Conservation (phyloP, 345 rosid species). For the Ceriops tagal region DNA sequence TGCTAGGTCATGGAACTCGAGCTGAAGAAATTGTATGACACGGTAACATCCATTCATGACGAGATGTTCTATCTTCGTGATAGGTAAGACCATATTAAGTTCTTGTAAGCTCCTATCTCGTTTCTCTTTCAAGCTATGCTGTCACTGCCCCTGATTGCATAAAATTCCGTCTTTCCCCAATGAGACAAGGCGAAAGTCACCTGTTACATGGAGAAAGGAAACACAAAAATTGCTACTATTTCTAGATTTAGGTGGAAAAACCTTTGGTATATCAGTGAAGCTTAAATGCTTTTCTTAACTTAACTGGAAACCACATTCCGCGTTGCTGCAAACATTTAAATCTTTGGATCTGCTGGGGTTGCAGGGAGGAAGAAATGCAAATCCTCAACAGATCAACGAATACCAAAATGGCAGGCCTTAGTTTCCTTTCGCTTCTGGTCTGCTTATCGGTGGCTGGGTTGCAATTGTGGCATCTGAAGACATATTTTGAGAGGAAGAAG, state of each 20-base stretch:
- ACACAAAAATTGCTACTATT: too few relatives aligned
- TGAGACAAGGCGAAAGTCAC: too few relatives aligned
- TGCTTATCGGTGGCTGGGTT: slow-evolving; percentile 72
- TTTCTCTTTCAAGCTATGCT: too few relatives aligned
- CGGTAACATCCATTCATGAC: slow-evolving; percentile 55
- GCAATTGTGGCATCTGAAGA: slow-evolving; percentile 82
- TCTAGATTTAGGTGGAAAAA: too few relatives aligned
- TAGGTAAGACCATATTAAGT: slow-evolving; percentile 43
- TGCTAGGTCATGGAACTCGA: slow-evolving; percentile 62
- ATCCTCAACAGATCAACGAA: slow-evolving; percentile 59
- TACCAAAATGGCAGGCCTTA: slow-evolving; percentile 55
- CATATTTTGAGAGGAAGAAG: slow-evolving; percentile 85
- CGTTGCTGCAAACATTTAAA: not conserved
- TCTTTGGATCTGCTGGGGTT: not conserved
- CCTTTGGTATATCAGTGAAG: too few relatives aligned
- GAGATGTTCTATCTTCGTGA: slow-evolving; percentile 82
- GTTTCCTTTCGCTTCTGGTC: slow-evolving; percentile 56
- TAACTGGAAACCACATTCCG: not conserved
- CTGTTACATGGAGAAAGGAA: too few relatives aligned
- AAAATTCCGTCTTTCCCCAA: too few relatives aligned
- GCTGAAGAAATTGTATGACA: slow-evolving; percentile 61
- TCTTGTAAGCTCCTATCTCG: too few relatives aligned
- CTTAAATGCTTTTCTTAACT: not conserved
- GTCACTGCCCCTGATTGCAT: too few relatives aligned
- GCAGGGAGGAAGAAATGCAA: slow-evolving; percentile 89